These are phyloP conservation scores for Ophiostoma pallidulum DNA, from an alignment of 2,329 filamentous ascomycete species.

Conservation along the genomic window DNA sequence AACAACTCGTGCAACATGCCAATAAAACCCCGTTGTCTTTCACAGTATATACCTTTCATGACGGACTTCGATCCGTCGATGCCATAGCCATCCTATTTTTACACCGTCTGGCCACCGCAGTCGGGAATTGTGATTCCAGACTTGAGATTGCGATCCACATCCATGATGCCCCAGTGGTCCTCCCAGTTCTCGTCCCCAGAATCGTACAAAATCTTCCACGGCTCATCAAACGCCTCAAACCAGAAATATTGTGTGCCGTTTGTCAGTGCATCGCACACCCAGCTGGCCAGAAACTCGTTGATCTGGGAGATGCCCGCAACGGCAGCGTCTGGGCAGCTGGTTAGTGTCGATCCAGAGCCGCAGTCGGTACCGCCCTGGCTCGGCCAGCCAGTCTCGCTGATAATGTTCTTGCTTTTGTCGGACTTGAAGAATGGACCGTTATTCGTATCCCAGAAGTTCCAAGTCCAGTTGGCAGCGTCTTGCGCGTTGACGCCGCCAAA, in stretches of 20 bases:
- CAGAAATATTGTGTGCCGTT: conserved; percentile 93
- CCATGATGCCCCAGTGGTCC: conserved; percentile 91
- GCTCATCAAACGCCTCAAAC: conserved; percentile 96
- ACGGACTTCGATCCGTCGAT: too few species aligned
- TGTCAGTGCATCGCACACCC: conserved; percentile 68
- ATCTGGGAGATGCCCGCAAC: conserved; percentile 72
- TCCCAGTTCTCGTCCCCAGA: conserved; percentile 67
- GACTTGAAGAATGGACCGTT: conserved; percentile 56
- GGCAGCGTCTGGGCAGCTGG: conserved; percentile 52
- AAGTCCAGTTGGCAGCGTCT: conserved; percentile 70
- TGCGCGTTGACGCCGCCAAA: conserved; percentile 68
- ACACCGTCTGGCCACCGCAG: conserved; percentile 66
- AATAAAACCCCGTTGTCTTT: neutral
- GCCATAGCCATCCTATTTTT: conserved; percentile 9
- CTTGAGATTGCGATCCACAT: conserved; percentile 76
- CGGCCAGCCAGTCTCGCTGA: conserved; percentile 90
- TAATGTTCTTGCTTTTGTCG: conserved; percentile 60
- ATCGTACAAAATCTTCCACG: conserved; percentile 80
- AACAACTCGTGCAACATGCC: neutral
- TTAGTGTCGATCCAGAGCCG: conserved; percentile 38
- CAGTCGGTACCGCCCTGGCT: conserved; percentile 72
- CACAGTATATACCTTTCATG: too few species aligned
- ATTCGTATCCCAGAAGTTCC: conserved; percentile 65
- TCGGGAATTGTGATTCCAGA: conserved; percentile 75
- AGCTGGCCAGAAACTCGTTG: conserved; percentile 78